Evolutionary conservation across 2,329 filamentous ascomycete genomes (phyloP), one percentile per base, ranked within the genome.

Genomic region (Aspergillus jensenii): DNA sequence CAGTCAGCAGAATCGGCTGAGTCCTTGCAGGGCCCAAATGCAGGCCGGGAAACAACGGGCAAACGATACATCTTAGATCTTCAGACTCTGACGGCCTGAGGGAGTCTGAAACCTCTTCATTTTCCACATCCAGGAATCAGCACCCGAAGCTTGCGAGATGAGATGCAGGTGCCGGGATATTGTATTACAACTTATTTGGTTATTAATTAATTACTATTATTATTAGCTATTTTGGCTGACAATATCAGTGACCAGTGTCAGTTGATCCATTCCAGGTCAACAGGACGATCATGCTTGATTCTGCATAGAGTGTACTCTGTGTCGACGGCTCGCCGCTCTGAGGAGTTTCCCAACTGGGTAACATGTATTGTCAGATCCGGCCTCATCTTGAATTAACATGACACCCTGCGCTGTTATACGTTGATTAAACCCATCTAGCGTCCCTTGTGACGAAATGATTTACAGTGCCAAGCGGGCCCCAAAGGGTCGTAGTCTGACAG

Each of bases 21-120:
- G 19, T 44, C 39, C 45, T 49, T 55, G 45, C 45, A 50, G 45
- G 37, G 15, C 11, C 27, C 12, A 9, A 19, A 55, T 43, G 46
- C 53, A 55, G 27, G 35, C 37, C 46, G 27, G 25, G 37, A 44
- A 31, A 45, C 44, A 33, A 48, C 52, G 51, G 46, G 9, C 43
- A 47, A 47, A 55, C 44, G 53, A 55, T 41, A 37, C 37, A 49
- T 55, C 52, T 49, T 37, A 50, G 52, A 49, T 55, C 45, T 49
- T 53, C 50, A 11, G 17, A 14, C 14, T 12, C 9, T 14, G 39
- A 44, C 49, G 4, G 8, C 7, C 9, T 46, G 2, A 6, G 23
- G 39, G n/a, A 19, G 14, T 7, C 23, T 52, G 40, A 39, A 50
- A 50, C 52, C 41, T 19, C 11, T 31, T 53, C 19, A 14, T 46